Percentiles rank a stretch among this genome's conserved stretches.
These are phyloP conservation scores for Kickxella alabastrina DNA, from an alignment of 192 early-diverging fungal genomes.

Conservation along the genomic window DNA sequence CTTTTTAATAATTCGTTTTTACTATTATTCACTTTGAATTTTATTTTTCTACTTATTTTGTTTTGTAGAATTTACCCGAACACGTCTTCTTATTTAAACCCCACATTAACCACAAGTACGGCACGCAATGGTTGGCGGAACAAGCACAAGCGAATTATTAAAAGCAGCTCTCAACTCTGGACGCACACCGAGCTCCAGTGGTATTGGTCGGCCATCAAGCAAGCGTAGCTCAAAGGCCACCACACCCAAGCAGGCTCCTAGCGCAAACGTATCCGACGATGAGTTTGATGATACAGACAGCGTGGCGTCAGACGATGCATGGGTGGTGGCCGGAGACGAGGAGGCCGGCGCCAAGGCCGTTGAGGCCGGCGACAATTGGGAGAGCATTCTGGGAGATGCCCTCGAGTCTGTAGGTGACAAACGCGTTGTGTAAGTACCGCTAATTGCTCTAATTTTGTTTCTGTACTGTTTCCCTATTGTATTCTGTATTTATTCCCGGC, in stretches of 20 bases:
- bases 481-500: too few relatives aligned
- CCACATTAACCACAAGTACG: slow-evolving; percentile 35
- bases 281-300: slow-evolving; percentile 25
- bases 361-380: slow-evolving; percentile 23
- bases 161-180: slow-evolving; percentile 14
- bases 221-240: slow-evolving; percentile 5
- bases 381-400: slow-evolving; percentile 12
- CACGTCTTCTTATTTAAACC: slow-evolving; percentile 20
- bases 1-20: too few relatives aligned
- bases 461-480: too few relatives aligned
- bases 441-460: too few relatives aligned
- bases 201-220: slow-evolving; percentile 3
- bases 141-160: slow-evolving; percentile 26
- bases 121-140: slow-evolving; percentile 3
- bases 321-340: slow-evolving; percentile 11
- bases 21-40: too few relatives aligned
- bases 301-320: slow-evolving; percentile 32
- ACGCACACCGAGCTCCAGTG: slow-evolving; percentile 24
- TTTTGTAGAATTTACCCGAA: slow-evolving; percentile 21
- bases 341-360: not conserved
- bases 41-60: too few relatives aligned
- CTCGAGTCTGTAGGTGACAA: slow-evolving; percentile 36
- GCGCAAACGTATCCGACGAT: slow-evolving; percentile 25
- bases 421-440: slow-evolving; percentile 18
- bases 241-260: slow-evolving; percentile 19